Percentiles rank a stretch among this genome's conserved stretches.
These are phyloP conservation scores for Ascoidea tarda DNA, from an alignment of 805 yeast genomes.

Conservation along the genomic window DNA sequence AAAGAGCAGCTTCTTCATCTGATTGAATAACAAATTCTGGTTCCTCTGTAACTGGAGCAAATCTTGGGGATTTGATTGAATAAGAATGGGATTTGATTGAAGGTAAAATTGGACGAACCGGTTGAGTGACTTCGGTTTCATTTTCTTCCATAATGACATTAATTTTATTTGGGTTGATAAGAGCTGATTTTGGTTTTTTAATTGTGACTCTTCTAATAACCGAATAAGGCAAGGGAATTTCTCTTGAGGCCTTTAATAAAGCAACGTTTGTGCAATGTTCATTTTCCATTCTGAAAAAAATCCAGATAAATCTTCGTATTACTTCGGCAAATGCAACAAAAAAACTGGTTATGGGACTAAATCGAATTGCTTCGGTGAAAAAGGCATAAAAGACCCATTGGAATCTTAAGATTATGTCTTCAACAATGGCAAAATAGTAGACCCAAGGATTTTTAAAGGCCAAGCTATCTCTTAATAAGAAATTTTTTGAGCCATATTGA, in stretches of 20 bases:
- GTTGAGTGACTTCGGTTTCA: neutral
- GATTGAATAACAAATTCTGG: constrained; percentile 14
- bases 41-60: constrained; percentile 7
- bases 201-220: constrained; percentile 15
- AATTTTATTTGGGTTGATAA: neutral
- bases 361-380: constrained; percentile 65
- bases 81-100: neutral
- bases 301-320: constrained; percentile 77
- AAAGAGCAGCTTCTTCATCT: constrained; percentile 14
- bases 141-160: neutral
- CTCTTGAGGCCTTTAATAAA: constrained; percentile 76
- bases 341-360: constrained; percentile 79
- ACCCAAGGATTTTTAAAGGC: constrained; percentile 39
- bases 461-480: constrained; percentile 55
- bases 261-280: constrained; percentile 89
- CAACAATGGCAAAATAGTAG: constrained; percentile 63
- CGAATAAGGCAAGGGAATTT: constrained; percentile 73
- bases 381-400: constrained; percentile 88
- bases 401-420: constrained; percentile 65
- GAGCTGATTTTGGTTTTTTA: neutral
- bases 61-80: neutral
- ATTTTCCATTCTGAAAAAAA: constrained; percentile 86
- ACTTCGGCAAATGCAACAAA: constrained; percentile 73
- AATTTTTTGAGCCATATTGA: constrained; percentile 45
- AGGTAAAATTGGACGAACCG: neutral